A percentile compares a stretch with the other conserved stretches of the same genome.
These are phyloP conservation scores for Russula brevipes DNA, from an alignment of 768 basidiomycete genomes.

Conservation along the genomic window DNA sequence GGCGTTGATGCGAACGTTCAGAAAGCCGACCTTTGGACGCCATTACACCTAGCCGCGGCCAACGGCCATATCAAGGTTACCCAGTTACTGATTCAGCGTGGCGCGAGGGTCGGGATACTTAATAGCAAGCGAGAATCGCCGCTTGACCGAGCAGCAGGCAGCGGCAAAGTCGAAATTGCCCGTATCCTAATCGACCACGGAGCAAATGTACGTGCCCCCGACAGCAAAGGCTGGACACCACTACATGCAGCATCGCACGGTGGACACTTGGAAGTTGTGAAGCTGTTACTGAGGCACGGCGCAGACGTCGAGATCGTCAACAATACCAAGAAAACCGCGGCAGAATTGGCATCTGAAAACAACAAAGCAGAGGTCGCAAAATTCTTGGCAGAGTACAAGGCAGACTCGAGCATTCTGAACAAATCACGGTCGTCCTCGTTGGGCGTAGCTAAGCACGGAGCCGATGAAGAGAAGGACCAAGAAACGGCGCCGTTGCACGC, in stretches of 20 bases:
- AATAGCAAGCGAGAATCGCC: neutral
- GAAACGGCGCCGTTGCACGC: neutral
- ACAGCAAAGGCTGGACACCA: neutral
- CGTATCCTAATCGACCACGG: conserved; percentile 4
- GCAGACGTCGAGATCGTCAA: neutral
- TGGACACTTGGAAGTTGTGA: neutral
- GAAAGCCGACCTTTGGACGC: neutral
- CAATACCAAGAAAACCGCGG: neutral
- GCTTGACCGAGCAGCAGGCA: neutral
- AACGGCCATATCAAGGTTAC: neutral
- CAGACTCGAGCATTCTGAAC: neutral
- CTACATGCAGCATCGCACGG: neutral
- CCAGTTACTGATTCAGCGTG: neutral
- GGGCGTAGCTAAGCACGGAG: neutral
- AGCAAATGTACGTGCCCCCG: neutral
- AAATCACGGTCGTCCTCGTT: neutral
- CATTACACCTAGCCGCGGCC: neutral
- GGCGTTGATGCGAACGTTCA: neutral
- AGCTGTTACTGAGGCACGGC: neutral
- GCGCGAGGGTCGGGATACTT: neutral
- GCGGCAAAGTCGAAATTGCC: neutral
- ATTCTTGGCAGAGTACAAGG: neutral
- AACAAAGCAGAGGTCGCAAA: neutral
- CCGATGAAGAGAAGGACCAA: too few relatives aligned
- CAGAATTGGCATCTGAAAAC: neutral